Evolutionary conservation across 1,284 basidiomycete species (phyloP), one percentile per base, ranked within the genome.

Genomic region (Taiwanofungus camphoratus): DNA sequence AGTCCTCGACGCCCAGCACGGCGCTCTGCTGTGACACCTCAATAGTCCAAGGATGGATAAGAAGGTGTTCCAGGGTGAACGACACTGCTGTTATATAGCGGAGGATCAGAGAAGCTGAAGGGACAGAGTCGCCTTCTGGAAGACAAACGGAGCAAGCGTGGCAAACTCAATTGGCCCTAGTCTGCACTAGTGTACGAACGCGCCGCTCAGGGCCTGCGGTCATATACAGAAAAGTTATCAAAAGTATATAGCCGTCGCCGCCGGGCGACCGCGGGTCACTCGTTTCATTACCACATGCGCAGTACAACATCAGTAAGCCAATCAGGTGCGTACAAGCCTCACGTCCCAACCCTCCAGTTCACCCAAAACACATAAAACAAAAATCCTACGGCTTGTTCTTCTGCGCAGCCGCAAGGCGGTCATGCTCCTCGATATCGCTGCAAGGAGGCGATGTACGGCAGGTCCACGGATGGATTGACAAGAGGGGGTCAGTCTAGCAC

Each of bases 391-490:
- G 26, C 39, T 36, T 13, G 27, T 35, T 11, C 30, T 35, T 39
- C 29, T 46, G 56, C 43, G 40, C 48, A 9, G 63, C 64, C 13
- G 82, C 83, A 16, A 78, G 68, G 26, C 68, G 68, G 58, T 90
- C 85, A 57, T 90, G 87, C 55, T 82, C 81, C 48, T 87, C 85
- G 55, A 90, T 89, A 54, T 87, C 74, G 46, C 86, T 89, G 57
- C 18, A 23, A 24, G 26, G 26, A 9, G n/a, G n/a, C n/a, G n/a
- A n/a, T n/a, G n/a, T n/a, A n/a, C n/a, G n/a, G n/a, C n/a, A n/a
- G n/a, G n/a, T 44, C 45, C 34, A 36, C 27, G 34, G 47, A 26
- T 26, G 35, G 16, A 29, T 42, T 21, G 41, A 36, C 30, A 36
- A 27, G 22, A 20, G 16, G 11, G 21, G 18, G 4, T 33, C 16